phyloP scores from a whole-genome alignment of 139 green algal species.

The Tetraselmis chui region DNA sequence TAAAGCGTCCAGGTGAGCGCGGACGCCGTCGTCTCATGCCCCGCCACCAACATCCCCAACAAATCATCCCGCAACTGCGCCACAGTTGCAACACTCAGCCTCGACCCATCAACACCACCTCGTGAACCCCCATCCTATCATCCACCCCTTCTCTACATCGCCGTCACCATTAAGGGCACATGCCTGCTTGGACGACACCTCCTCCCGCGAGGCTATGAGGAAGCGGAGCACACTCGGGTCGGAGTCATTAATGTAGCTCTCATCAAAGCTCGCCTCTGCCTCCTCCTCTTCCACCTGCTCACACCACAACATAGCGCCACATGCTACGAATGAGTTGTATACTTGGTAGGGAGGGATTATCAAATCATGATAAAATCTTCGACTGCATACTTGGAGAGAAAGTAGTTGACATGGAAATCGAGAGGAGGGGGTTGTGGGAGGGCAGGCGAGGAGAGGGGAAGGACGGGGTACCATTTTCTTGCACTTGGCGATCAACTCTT shows the following conservation, averaged over 20 bases:
- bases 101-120: too few species aligned
- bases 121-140: too few species aligned
- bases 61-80: conserved; percentile 94
- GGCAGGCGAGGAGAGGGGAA: neutral
- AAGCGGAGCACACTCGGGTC: conserved; percentile 94
- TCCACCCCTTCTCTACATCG: too few species aligned
- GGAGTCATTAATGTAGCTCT: conserved; percentile 79
- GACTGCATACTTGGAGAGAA: too few species aligned
- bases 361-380: too few species aligned
- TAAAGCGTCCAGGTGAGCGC: conserved; percentile 97
- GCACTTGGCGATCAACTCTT: conserved; percentile 82
- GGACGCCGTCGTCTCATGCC: conserved; percentile 96
- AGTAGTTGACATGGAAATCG: too few species aligned
- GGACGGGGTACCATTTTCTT: conserved; percentile 29
- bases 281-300: conserved; percentile 3
- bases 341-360: too few species aligned
- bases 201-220: conserved; percentile 88
- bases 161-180: too few species aligned
- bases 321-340: too few species aligned
- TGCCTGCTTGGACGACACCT: conserved; percentile 62
- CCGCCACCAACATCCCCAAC: conserved; percentile 97
- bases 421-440: too few species aligned
- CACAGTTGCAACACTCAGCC: conserved; percentile 15
- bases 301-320: too few species aligned
- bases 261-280: conserved; percentile 30